Conservation (phyloP, 225 moss, liverwort and hornwort species). For the Rhytidiadelphus loreus region DNA sequence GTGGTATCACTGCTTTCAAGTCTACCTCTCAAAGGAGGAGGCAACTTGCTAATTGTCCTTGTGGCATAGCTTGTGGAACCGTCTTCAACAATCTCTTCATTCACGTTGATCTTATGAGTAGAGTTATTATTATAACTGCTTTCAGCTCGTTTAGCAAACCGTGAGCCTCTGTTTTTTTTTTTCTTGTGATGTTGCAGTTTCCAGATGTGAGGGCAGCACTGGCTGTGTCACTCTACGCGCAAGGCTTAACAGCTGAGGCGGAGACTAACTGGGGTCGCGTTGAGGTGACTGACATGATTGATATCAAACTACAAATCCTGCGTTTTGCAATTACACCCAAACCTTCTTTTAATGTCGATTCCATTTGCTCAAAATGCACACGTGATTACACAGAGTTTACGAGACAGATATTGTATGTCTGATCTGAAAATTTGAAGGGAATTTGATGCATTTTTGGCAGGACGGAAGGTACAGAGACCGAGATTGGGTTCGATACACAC, state of each 20-base stretch:
- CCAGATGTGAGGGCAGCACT: conserved; percentile 93
- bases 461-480: conserved; percentile 79
- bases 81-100: not conserved
- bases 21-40: not conserved
- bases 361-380: not conserved
- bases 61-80: not conserved
- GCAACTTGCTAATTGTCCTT: not conserved
- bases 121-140: not conserved
- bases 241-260: conserved; percentile 80
- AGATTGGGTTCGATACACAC: conserved; percentile 75
- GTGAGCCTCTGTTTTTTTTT: not conserved
- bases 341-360: not conserved
- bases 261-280: conserved; percentile 94
- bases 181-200: conserved; percentile 41
- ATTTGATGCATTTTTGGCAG: conserved; percentile 9
- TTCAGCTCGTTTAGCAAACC: not conserved
- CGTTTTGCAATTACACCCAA: not conserved
- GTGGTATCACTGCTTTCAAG: not conserved
- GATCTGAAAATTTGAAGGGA: not conserved
- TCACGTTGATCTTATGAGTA: not conserved
- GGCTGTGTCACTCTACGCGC: conserved; percentile 81
- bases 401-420: not conserved
- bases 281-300: conserved; percentile 38
- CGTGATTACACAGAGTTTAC: not conserved
- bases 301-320: not conserved